Evolutionary conservation across 1,284 basidiomycete species (phyloP), one percentile per base, ranked within the genome.

Genomic region (Sanguinoderma infundibulare): DNA sequence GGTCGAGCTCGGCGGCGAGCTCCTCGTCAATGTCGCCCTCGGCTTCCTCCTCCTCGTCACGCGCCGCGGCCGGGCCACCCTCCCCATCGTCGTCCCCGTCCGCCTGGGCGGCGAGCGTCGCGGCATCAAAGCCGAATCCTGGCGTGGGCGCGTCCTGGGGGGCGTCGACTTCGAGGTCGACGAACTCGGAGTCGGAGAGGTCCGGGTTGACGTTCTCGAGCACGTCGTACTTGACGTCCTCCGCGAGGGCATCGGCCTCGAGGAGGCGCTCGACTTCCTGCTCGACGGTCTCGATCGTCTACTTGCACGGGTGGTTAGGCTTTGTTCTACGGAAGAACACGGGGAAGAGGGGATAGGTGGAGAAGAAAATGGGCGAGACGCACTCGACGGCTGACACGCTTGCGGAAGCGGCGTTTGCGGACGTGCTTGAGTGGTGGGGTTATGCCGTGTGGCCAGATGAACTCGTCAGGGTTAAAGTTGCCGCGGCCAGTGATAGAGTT

Each of bases 361-460:
- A 24, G 34, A 9, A 3, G 30, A 32, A 32, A 17, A 49, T 17
- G 49, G 3, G 20, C 6, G 20, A 22, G 17, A 35, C 49, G 57
- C 68, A 92, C 92, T 68, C 94, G 79, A 74, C 87, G 86, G 72
- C 95, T 95, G 38, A 95, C 86, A 53, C 96, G 83, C 75, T 96
- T 98, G 62, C 97, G 84, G 77, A 98, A 99, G 40, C 98, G 82
- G 30, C 98, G 87, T 77, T 98, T 98, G 51, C 98, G 86, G 36
- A 90, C 95, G 74, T 96, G 90, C 60, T 92, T 87, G 67, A 99
- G 78, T 8, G 98, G 98, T 50, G 97, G 97, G 0, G 96, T 98
- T 59, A 99, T 83, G 5, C 98, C 98, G 71, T 99, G 97, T 0
- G 94, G 96, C 89, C 94, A 99, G 62, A 98, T 94, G 75, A 96